These are phyloP conservation scores for Canavalia gladiata DNA, from an alignment of 306 rosid genomes.

Conservation along the genomic window DNA sequence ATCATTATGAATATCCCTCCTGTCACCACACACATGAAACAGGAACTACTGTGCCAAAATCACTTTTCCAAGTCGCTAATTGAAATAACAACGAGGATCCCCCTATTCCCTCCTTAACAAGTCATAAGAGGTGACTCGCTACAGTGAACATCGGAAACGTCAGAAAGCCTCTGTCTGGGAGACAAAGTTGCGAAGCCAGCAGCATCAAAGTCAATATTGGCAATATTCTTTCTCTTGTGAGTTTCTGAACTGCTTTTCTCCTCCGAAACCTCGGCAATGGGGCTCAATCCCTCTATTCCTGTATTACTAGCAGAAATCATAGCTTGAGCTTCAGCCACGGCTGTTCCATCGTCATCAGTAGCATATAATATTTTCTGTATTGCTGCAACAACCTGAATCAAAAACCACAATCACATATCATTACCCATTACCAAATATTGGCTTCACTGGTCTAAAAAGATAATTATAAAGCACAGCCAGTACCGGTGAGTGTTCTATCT, in stretches of 20 bases:
- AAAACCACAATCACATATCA: not conserved
- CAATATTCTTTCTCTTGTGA: conserved; percentile 78
- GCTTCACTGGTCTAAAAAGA: not conserved
- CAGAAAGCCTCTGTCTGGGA: conserved; percentile 87
- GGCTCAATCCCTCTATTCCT: conserved; percentile 70
- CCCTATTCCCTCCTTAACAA: conserved; percentile 47
- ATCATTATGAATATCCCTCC: no score
- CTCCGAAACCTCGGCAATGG: conserved; percentile 81
- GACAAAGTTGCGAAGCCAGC: conserved; percentile 67
- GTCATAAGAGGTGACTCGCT: conserved; percentile 95
- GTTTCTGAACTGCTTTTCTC: conserved; percentile 74
- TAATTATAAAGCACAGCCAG: conserved; percentile 10
- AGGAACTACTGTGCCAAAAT: conserved; percentile 21
- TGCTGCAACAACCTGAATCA: conserved; percentile 80
- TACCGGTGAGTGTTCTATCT: conserved; percentile 76
- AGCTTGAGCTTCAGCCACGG: conserved; percentile 92
- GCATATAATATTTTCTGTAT: conserved; percentile 91
- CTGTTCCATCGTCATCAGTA: conserved; percentile 76
- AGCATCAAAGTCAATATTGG: conserved; percentile 76
- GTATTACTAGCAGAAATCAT: conserved; percentile 58
- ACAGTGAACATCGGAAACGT: conserved; percentile 86
- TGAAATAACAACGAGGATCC: conserved; percentile 10
- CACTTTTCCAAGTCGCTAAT: not conserved
- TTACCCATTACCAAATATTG: not conserved
- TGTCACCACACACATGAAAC: conserved; percentile 12